Percentiles rank a stretch among this genome's conserved stretches.
phyloP scores from a whole-genome alignment of 192 early-diverging fungal species.

The Rhizophagus clarus region DNA sequence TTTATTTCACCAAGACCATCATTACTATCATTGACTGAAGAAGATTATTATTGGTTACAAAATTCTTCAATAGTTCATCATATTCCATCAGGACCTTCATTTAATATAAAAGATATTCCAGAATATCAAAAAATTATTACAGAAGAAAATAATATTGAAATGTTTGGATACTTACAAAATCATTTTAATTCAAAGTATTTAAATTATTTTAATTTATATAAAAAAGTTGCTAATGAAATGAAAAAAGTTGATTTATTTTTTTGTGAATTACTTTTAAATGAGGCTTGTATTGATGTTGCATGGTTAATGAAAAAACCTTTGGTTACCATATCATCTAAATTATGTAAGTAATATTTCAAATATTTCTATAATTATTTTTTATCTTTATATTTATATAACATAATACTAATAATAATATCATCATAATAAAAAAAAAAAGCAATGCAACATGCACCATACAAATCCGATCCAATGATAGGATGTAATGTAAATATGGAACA shows the following conservation, averaged over 20 bases:
- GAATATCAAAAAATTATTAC: neutral
- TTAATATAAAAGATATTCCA: neutral
- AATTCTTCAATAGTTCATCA: constrained; percentile 5
- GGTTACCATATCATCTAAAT: neutral
- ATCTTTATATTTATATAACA: neutral
- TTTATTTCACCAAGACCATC: neutral
- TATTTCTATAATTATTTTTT: neutral
- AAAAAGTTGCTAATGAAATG: neutral
- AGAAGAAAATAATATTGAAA: constrained; percentile 6
- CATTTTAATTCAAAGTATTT: constrained; percentile 10
- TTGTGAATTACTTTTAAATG: constrained; percentile 5
- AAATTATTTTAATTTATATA: constrained; percentile 1
- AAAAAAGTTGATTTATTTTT: constrained; percentile 10
- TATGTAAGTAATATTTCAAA: neutral
- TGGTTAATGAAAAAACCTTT: constrained; percentile 26
- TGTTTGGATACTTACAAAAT: neutral
- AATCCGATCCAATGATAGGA: constrained; percentile 15
- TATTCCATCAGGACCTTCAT: neutral
- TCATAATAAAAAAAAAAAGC: neutral
- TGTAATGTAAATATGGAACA: constrained; percentile 27
- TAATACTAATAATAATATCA: neutral
- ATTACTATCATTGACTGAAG: too few species aligned
- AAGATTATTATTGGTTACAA: neutral
- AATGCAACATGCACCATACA: constrained; percentile 1
- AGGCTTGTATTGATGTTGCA: constrained; percentile 13